Conservation (phyloP, 164 flowering plant genomes). For the Liquidambar formosana region DNA sequence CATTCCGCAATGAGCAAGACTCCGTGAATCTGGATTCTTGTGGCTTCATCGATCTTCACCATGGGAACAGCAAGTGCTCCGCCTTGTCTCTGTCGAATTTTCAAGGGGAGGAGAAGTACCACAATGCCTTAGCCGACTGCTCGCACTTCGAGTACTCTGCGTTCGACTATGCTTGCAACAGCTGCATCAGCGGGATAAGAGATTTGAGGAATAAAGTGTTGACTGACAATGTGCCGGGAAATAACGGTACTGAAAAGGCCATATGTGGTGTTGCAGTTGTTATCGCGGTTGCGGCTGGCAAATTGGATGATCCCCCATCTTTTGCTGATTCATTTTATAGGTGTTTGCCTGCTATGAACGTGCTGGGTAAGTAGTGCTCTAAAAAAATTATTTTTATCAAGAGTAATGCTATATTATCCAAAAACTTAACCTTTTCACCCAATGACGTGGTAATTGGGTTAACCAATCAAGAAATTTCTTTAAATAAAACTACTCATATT, state of each 20-base stretch:
- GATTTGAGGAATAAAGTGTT: constrained; percentile 10
- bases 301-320: constrained; percentile 17
- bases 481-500: no score
- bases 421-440: no score
- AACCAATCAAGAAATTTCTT: no score
- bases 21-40: constrained; percentile 28
- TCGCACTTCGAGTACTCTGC: constrained; percentile 33
- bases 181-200: constrained; percentile 29
- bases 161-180: constrained; percentile 26
- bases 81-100: constrained; percentile 13
- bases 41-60: constrained; percentile 29
- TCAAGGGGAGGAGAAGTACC: neutral
- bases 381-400: no score
- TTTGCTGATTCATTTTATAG: no score
- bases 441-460: no score
- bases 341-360: constrained; percentile 43
- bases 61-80: constrained; percentile 38
- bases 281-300: constrained; percentile 29
- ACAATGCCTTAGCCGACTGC: constrained; percentile 20
- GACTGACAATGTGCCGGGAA: neutral
- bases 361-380: constrained; percentile 33
- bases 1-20: constrained; percentile 16
- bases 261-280: constrained; percentile 40
- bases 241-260: constrained; percentile 10
- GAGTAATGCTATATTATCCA: no score